Evolutionary conservation across 139 green algal species (phyloP), one percentile per base, ranked within the genome.

Genomic region (Pycnococcus provasolii): DNA sequence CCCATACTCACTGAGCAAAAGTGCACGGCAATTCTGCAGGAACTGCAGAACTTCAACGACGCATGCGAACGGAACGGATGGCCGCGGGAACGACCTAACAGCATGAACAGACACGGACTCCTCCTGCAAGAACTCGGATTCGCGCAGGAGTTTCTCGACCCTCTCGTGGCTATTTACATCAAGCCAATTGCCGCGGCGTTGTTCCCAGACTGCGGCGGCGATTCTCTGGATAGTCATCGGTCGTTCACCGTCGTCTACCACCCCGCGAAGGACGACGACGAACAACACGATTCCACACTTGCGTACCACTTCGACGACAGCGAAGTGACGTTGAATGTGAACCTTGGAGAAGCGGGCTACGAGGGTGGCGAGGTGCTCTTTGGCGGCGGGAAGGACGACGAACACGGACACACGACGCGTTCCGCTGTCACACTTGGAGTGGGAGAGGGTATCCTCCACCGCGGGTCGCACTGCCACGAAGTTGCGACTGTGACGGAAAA

Each of bases 291-390:
- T 26, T 26, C 26, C 26, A 26, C 26, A 26, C 54, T 73, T 43
- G 66, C 66, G 37, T 73, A 73, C 57, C 66, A 73, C 66, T 73
- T 51, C 54, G 66, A 73, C 54, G 66, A 73, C 41, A 15, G 15
- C n/a, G 66, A 73, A 45, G 57, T 73, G 5, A 73, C 66, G 54
- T 13, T 73, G 57, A 73, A 73, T 57, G 66, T 73, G 42, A 58
- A 40, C 66, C n/a, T 73, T 42, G 59, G 66, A 7, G 61, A 58
- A 51, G 11, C 39, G 7, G 37, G 62, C 4, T 73, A 57, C 58
- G 66, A 73, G 40, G 66, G 66, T 40, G 66, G 66, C 37, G 66
- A 73, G 57, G 45, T 73, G 6, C 54, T 73, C 4, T 73, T 73
- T 37, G 66, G 66, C 8, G 53, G 41, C 40, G 8, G 45, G 3